These are phyloP conservation scores for Spirogloea muscicola DNA, from an alignment of 139 green algal species.

Conservation along the genomic window DNA sequence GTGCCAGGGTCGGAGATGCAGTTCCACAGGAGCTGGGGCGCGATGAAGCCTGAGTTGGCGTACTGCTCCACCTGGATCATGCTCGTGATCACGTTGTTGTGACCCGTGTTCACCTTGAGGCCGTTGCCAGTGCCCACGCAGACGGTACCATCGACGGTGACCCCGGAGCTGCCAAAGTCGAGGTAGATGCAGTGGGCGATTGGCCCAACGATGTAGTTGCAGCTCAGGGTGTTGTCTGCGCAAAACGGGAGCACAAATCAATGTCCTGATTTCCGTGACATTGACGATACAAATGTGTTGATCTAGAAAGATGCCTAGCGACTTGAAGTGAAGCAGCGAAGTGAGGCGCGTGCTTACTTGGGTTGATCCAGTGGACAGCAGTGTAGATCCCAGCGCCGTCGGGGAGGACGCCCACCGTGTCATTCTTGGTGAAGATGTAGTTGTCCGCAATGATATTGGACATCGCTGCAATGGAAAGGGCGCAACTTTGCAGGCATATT, in stretches of 20 bases:
- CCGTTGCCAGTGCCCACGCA: neutral
- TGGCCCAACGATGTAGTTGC: neutral
- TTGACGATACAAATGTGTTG: too few relatives aligned
- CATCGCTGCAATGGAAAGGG: too few relatives aligned
- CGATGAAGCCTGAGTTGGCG: neutral
- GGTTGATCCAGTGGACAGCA: slow-evolving; percentile 2
- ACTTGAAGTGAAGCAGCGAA: too few relatives aligned
- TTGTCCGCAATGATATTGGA: too few relatives aligned
- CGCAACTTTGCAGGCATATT: too few relatives aligned
- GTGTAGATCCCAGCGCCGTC: neutral
- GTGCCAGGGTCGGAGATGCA: neutral
- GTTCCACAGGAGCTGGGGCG: neutral
- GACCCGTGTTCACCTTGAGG: slow-evolving; percentile 5
- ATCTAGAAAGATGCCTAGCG: too few relatives aligned
- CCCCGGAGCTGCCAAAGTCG: neutral
- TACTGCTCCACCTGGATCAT: neutral
- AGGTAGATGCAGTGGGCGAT: slow-evolving; percentile 13
- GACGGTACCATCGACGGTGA: neutral
- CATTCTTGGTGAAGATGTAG: too few relatives aligned
- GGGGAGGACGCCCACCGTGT: too few relatives aligned
- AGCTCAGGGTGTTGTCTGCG: neutral
- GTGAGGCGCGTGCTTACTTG: too few relatives aligned
- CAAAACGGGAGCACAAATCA: neutral
- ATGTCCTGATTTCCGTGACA: too few relatives aligned
- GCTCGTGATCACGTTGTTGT: neutral